Percentiles rank a stretch among this genome's conserved stretches.
These are phyloP conservation scores for Ophiostoma sp. DNA, from an alignment of 2,329 filamentous ascomycete genomes.

Conservation along the genomic window DNA sequence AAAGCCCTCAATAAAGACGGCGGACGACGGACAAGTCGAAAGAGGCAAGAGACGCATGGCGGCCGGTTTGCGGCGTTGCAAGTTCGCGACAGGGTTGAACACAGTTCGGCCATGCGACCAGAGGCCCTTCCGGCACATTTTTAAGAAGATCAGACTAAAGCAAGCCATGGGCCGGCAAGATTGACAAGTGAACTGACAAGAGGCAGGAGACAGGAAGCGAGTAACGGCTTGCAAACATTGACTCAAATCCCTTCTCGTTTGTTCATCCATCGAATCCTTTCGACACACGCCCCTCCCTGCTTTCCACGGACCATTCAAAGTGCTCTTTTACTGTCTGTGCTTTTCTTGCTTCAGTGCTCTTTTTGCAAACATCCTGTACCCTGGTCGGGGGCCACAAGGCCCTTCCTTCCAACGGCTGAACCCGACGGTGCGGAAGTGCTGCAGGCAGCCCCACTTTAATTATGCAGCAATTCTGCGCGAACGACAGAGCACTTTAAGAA, in stretches of 20 bases:
- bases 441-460: neutral
- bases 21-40: neutral
- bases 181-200: neutral
- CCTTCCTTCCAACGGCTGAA: slow-evolving; percentile 8
- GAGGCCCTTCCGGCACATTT: neutral
- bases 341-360: neutral
- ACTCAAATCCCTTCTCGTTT: neutral
- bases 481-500: neutral
- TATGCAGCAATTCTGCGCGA: slow-evolving; percentile 3
- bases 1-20: neutral
- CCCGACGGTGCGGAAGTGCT: slow-evolving; percentile 3
- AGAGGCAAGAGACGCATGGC: neutral
- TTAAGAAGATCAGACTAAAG: neutral
- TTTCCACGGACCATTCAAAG: neutral
- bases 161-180: neutral
- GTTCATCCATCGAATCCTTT: neutral
- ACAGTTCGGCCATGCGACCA: neutral
- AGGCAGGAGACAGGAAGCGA: neutral
- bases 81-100: neutral
- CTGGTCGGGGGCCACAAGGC: neutral
- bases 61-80: neutral
- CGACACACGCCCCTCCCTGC: neutral
- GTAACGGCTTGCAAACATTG: neutral
- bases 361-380: neutral
- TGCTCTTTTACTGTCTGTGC: neutral